Evolutionary conservation across 1,284 basidiomycete species (phyloP), one percentile per base, ranked within the genome.

Genomic region (Marasmius fiardii): DNA sequence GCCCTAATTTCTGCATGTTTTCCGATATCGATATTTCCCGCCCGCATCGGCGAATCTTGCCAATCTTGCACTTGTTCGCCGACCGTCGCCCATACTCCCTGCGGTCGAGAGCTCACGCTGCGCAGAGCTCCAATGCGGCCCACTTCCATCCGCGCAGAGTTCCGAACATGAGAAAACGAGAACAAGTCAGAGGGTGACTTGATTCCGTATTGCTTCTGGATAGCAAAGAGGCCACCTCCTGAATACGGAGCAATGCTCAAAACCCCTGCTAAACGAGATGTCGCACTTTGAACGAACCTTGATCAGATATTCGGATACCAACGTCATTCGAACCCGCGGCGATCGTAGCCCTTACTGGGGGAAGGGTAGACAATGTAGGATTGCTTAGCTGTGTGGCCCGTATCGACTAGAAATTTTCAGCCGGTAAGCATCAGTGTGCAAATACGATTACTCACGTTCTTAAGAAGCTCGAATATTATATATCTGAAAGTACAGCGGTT

Each of bases 381-480:
- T 90, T 82, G 52, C 75, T 75, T 21, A 75, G 58, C 31, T 73
- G 72, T 16, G 84, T 89, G 5, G 86, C 86, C 52, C 80, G 76
- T 78, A 90, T 83, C n/a, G 87, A 81, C 89, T 90, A 53, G 21
- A 53, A 51, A 43, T 48, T 37, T 20, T 33, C 34, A 49, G 49
- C 33, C 48, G 43, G 58, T 6, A 20, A 60, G 50, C 58, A 51
- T 41, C 43, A 49, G 39, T 34, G 39, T 11, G 11, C 7, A 44
- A 31, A 50, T 28, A 48, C 52, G 43, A 34, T 31, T 34, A 66
- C 81, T 60, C 63, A 90, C 92, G 66, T 95, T 94, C 69, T 95
- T 95, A 62, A 95, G 65, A 23, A 96, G 69, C 66, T 96, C 93
- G 63, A 95, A 95, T 12, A 95, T 71, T 57, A 95, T 91, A 67